Percentiles rank a stretch among this genome's conserved stretches.
Evolutionary conservation across 805 yeast species (phyloP).

Genomic region (Deakozyma indianensis): DNA sequence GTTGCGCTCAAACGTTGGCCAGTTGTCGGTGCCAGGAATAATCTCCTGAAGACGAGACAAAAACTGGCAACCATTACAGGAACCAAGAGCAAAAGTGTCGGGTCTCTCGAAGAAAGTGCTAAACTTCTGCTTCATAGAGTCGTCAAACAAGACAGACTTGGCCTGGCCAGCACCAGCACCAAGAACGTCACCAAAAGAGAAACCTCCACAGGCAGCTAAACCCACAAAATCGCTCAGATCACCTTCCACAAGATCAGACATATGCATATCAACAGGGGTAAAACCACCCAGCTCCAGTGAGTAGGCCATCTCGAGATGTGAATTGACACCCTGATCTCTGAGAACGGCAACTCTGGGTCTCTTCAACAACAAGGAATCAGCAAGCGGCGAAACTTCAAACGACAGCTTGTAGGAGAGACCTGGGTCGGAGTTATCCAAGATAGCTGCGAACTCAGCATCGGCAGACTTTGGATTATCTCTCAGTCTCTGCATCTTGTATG

Average conservation of each 20-base stretch:
- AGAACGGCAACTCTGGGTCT: conserved; percentile 88
- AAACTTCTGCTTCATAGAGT: conserved; percentile 61
- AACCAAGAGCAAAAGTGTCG: conserved; percentile 95
- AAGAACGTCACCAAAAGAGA: conserved; percentile 94
- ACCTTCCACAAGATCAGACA: conserved; percentile 80
- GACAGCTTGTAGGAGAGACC: conserved; percentile 76
- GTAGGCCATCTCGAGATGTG: conserved; percentile 98
- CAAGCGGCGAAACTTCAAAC: conserved; percentile 25
- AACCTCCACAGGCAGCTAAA: conserved; percentile 97
- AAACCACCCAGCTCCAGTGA: conserved; percentile 91
- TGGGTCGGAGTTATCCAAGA: conserved; percentile 73
- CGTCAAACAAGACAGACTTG: conserved; percentile 80
- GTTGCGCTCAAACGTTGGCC: conserved; percentile 95
- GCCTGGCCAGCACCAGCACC: conserved; percentile 99
- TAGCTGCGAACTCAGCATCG: conserved; percentile 64
- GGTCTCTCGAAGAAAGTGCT: conserved; percentile 67
- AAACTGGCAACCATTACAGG: conserved; percentile 98
- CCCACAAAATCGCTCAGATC: conserved; percentile 66
- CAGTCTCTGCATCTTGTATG: conserved; percentile 76
- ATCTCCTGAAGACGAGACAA: conserved; percentile 69
- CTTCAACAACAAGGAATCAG: conserved; percentile 16
- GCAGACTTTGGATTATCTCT: conserved; percentile 92
- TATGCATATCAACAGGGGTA: conserved; percentile 86
- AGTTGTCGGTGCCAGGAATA: conserved; percentile 85
- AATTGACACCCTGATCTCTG: conserved; percentile 97